A percentile compares a stretch with the other conserved stretches of the same genome.
Conservation (phyloP, 1,284 basidiomycete species). For the Limonomyces culmigenus region DNA sequence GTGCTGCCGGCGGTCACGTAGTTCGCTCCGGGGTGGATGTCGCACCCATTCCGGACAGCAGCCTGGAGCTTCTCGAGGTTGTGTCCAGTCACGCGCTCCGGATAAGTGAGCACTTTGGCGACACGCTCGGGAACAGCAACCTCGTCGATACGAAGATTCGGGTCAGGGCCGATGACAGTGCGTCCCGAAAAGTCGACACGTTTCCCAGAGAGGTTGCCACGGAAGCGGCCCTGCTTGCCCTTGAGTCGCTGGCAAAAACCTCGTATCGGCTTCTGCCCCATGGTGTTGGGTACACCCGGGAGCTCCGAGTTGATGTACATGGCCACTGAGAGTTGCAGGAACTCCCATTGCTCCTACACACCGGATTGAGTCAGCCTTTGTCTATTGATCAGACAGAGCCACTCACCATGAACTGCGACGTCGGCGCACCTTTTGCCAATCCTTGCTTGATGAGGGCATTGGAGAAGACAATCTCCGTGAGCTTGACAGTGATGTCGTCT, state of each 20-base stretch:
- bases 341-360: constrained; percentile 91
- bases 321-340: constrained; percentile 85
- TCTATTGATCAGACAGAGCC: constrained; percentile 2
- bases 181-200: constrained; percentile 98
- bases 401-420: constrained; percentile 75
- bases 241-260: constrained; percentile 98
- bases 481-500: constrained; percentile 95
- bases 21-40: constrained; percentile 92
- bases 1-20: constrained; percentile 71
- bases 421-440: constrained; percentile 76
- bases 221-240: constrained; percentile 97
- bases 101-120: constrained; percentile 92
- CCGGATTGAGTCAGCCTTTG: constrained; percentile 5
- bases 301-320: constrained; percentile 99
- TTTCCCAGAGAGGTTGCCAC: constrained; percentile 97
- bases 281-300: constrained; percentile 77
- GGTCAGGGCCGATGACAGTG: constrained; percentile 98
- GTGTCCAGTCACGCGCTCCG: constrained; percentile 86
- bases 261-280: constrained; percentile 81
- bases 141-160: constrained; percentile 95
- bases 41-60: constrained; percentile 81
- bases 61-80: constrained; percentile 72
- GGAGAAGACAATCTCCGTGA: constrained; percentile 93
- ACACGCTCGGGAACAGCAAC: constrained; percentile 95
- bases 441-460: constrained; percentile 90